phyloP scores from a whole-genome alignment of 768 basidiomycete genomes.

The Termitomyces sp. region DNA sequence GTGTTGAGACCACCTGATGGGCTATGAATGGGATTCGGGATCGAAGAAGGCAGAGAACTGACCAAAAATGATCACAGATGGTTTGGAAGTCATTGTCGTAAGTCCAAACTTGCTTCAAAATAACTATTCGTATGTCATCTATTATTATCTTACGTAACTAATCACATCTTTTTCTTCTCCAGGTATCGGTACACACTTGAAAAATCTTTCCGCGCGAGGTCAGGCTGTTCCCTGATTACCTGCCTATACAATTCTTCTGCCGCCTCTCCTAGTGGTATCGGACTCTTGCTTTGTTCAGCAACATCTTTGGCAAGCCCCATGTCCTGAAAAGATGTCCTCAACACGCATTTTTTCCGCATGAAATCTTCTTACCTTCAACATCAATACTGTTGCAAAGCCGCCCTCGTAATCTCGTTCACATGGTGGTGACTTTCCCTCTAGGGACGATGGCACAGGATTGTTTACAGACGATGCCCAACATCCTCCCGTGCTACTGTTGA shows the following conservation, averaged over 20 bases:
- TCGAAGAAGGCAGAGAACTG: slow-evolving; percentile 21
- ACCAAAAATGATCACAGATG: slow-evolving; percentile 79
- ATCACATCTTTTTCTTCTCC: slow-evolving; percentile 19
- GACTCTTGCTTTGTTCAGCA: slow-evolving; percentile 43
- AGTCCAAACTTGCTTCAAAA: slow-evolving; percentile 8
- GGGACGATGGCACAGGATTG: slow-evolving; percentile 79
- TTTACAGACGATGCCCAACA: slow-evolving; percentile 87
- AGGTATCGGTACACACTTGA: slow-evolving; percentile 76
- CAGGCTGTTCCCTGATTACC: slow-evolving; percentile 52
- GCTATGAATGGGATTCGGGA: neutral
- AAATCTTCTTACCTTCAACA: slow-evolving; percentile 63
- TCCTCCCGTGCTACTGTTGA: slow-evolving; percentile 80
- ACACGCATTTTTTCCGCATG: neutral
- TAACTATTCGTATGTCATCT: slow-evolving; percentile 16
- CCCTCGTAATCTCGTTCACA: slow-evolving; percentile 83
- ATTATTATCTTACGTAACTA: slow-evolving; percentile 18
- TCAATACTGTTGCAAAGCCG: slow-evolving; percentile 79
- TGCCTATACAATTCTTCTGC: slow-evolving; percentile 62
- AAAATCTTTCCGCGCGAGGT: slow-evolving; percentile 71
- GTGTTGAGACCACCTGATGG: slow-evolving; percentile 76
- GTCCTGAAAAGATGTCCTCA: slow-evolving; percentile 46
- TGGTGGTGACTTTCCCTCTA: slow-evolving; percentile 71
- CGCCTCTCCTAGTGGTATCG: slow-evolving; percentile 63
- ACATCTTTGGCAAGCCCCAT: slow-evolving; percentile 77
- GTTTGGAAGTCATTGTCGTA: slow-evolving; percentile 36